Base-by-base conservation (phyloP, 2,329 filamentous ascomycete species). In the Xylaria sp. region DNA sequence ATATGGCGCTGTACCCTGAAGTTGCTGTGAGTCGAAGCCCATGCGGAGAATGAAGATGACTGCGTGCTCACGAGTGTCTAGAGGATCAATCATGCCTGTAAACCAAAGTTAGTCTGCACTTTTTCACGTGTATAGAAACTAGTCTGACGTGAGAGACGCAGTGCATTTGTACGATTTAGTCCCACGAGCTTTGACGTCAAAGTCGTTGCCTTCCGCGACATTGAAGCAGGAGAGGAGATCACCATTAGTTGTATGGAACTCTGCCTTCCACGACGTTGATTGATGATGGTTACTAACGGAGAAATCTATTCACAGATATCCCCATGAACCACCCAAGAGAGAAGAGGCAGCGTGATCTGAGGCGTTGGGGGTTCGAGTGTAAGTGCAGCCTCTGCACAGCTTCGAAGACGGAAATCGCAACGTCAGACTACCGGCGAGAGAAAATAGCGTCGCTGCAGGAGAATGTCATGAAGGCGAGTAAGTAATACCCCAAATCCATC, bases 31-130 rank as follows among this genome's bases (percentile, higher is more conserved):
- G 67, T 60, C 19, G 8, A 29, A 44, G 19, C 5, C 10, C 9
- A 19, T 10, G 5, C 13, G 15, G n/a, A 31, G 9, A 9, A 25
- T n/a, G 8, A 17, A 6, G 1, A 35, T 38, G 31, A 19, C 23
- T 4, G 2, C 56, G 62, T 33, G 46, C 62, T 71, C 21, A 68
- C 43, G 6, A 9, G 23, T 3, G 41, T 37, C 13, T 21, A 71
- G 70, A 66, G 70, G 54, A 64, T 71, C 25, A 77, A 77, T 53
- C 75, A 77, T 41, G 74, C 68, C 3, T 77, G 75, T 49, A 72
- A 67, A 13, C 75, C 75, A 48, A 76, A 75, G 75, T 76, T 62
- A 65, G 74, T 66, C 10, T 23, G 9, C 19, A 21, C 9, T 17
- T 8, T 27, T 19, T 19, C 4, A 19, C 5, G 3, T 9, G 15